phyloP scores from a whole-genome alignment of 1,284 basidiomycete genomes.

The Malassezia arunalokei region DNA sequence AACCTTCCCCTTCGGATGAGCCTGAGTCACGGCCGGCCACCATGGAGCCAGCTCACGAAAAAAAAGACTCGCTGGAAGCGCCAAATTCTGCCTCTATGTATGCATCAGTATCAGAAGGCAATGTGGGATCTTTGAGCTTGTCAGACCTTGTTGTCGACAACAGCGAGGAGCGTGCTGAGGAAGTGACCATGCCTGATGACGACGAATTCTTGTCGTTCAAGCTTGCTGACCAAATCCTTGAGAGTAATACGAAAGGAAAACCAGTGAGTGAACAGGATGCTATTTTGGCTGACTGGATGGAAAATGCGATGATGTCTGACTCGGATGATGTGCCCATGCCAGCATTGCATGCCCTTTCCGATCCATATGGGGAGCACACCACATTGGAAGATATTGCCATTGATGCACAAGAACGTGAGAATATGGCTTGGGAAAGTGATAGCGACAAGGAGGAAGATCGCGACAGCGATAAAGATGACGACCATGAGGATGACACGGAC shows the following conservation, averaged over 20 bases:
- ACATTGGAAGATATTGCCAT: slow-evolving; percentile 15
- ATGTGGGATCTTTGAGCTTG: too few relatives aligned
- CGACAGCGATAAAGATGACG: slow-evolving; percentile 6
- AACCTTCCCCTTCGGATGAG: background rate
- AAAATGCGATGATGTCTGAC: slow-evolving; percentile 24
- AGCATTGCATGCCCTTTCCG: background rate
- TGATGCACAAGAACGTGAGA: slow-evolving; percentile 5
- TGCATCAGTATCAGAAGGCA: too few relatives aligned
- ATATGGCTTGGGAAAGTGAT: slow-evolving; percentile 10
- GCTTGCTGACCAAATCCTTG: slow-evolving; percentile 2
- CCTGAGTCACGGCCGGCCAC: background rate
- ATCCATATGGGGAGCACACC: slow-evolving; percentile 1
- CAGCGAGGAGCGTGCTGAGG: too few relatives aligned
- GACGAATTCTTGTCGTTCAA: slow-evolving; percentile 8
- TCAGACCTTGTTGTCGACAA: too few relatives aligned
- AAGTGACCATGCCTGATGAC: background rate
- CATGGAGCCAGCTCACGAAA: background rate
- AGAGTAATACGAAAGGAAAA: background rate
- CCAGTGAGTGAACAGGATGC: slow-evolving; percentile 27
- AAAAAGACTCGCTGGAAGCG: background rate
- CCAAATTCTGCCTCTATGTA: background rate
- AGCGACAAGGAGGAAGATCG: slow-evolving; percentile 16
- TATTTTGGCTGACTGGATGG: slow-evolving; percentile 38
- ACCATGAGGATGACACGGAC: slow-evolving; percentile 14
- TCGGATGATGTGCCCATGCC: slow-evolving; percentile 5